Evolutionary conservation across 768 basidiomycete genomes (phyloP).

Genomic region (Boletus speciosus): DNA sequence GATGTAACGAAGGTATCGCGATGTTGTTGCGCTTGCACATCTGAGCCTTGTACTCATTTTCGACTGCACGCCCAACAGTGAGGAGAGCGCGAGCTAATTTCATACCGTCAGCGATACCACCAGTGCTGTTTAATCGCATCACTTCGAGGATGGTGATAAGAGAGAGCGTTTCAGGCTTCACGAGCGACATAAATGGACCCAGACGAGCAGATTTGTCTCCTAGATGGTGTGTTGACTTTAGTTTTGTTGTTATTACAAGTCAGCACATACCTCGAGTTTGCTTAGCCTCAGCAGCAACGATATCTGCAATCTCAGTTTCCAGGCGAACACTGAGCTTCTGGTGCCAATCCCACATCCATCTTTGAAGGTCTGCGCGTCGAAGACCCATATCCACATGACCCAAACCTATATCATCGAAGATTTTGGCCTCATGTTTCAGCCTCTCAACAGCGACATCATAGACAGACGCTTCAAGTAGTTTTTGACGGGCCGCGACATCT

Average conservation of each 20-base stretch:
- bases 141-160: slow-evolving; percentile 87
- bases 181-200: slow-evolving; percentile 69
- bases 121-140: slow-evolving; percentile 74
- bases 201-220: slow-evolving; percentile 33
- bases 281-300: slow-evolving; percentile 38
- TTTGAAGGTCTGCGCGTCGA: slow-evolving; percentile 51
- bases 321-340: slow-evolving; percentile 50
- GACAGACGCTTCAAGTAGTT: slow-evolving; percentile 78
- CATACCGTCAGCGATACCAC: slow-evolving; percentile 81
- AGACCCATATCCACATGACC: slow-evolving; percentile 42
- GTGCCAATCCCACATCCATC: slow-evolving; percentile 91
- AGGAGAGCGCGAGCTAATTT: slow-evolving; percentile 84
- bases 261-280: slow-evolving; percentile 18
- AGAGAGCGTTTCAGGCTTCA: slow-evolving; percentile 76
- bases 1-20: slow-evolving; percentile 37
- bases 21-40: slow-evolving; percentile 68
- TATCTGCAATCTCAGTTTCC: slow-evolving; percentile 46
- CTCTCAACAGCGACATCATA: slow-evolving; percentile 79
- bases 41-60: slow-evolving; percentile 86
- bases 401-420: slow-evolving; percentile 57
- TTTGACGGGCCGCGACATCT: slow-evolving; percentile 72
- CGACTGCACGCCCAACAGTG: slow-evolving; percentile 77
- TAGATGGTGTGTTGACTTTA: neutral
- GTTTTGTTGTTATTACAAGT: neutral
- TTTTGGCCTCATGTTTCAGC: slow-evolving; percentile 57